Base-by-base conservation (phyloP, 768 basidiomycete genomes). In the Rhodotorula sphaerocarpa region DNA sequence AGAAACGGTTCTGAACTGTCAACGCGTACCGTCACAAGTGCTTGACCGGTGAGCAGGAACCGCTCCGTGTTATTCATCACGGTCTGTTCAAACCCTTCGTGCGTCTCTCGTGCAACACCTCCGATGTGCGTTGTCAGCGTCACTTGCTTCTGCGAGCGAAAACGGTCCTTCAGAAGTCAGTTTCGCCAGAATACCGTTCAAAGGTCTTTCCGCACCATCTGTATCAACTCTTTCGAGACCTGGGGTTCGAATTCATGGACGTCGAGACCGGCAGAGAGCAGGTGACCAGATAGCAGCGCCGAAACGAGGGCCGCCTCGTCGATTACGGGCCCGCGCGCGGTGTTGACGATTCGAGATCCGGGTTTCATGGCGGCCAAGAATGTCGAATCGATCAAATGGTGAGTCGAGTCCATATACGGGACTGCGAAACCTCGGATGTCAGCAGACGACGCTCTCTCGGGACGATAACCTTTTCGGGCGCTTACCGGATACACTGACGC, bases 231-330 rank as follows among this genome's bases (percentile, higher is more conserved):
- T 27, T 31, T 30, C 41, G 41, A 43, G 21, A 76, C 67, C 30
- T 62, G 42, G 1, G 76, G 76, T 55, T 77, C 76, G 36, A 72
- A 66, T 62, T 75, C 75, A 53, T 74, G 76, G 14, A 77, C 76
- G 43, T 77, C 76, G 7, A 77, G 66, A n/a, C 74, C 76, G 1
- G 72, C 76, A 50, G 74, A 63, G 36, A 65, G 50, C 5, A 77
- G 72, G 50, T 74, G 73, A 4, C 75, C 74, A 27, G 66, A 69
- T 12, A 75, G 61, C n/a, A 77, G 71, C 11, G 76, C 75, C 18
- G 73, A 62, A 16, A 77, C 71, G 16, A 77, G 62, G 27, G 75
- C 76, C 4, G 65, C 59, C 50, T 76, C 75, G 33, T 72, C 66
- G n/a, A 77, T 71, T 18, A 76, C 72, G 27, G 61, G 65, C 3